phyloP scores from a whole-genome alignment of 768 basidiomycete species.

The Suillus bovinus region DNA sequence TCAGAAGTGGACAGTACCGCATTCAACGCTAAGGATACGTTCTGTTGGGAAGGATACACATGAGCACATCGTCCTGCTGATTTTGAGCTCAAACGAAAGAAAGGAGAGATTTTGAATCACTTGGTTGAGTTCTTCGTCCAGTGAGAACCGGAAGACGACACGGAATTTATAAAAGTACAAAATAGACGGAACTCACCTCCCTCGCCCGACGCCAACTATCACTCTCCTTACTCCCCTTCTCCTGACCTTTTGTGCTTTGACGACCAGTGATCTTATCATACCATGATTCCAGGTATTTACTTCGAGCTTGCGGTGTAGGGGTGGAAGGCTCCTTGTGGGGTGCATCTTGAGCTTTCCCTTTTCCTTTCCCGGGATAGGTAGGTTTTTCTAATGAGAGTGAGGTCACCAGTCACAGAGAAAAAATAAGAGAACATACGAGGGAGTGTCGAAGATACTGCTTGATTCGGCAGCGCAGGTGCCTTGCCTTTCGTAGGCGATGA shows the following conservation, averaged over 20 bases:
- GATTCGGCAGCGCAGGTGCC: background rate
- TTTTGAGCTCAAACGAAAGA: background rate
- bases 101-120: background rate
- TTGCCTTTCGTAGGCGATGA: background rate
- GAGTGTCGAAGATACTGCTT: background rate
- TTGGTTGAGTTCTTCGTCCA: background rate
- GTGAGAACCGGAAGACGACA: background rate
- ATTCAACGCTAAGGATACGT: constrained; percentile 28
- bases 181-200: background rate
- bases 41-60: constrained; percentile 9
- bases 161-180: background rate
- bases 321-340: background rate
- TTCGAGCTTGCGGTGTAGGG: background rate
- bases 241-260: background rate
- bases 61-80: background rate
- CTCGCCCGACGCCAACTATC: background rate
- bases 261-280: background rate
- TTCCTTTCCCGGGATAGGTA: background rate
- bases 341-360: background rate
- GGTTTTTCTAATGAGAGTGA: background rate
- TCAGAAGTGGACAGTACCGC: constrained; percentile 24
- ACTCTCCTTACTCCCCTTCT: background rate
- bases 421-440: background rate
- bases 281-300: background rate
- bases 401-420: no score